Base-by-base conservation (phyloP, 75 land plant genomes). In the Pseudotsuga menziesii region DNA sequence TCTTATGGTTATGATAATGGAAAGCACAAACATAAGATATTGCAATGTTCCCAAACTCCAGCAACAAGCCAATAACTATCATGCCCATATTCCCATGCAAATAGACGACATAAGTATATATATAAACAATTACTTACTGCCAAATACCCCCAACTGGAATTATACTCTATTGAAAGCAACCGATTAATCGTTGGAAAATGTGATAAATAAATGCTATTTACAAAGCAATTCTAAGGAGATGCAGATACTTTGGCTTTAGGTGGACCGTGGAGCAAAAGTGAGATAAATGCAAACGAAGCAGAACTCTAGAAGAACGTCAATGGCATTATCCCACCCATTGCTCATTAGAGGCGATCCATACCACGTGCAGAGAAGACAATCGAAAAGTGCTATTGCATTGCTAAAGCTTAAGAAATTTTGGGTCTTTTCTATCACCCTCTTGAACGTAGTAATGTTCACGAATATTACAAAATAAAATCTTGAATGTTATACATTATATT, bases 301-400 rank as follows among this genome's bases (percentile, higher is more conserved):
- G 23, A 73, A n/a, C 84, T 91, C 89, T 22, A 89, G 78, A 26
- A 85, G 66, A 48, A 85, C 74, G 7, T 88, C 91, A 19, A 83
- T 29, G 69, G 79, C 88, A 71, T 91, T 89, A 73, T 91, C 85
- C 89, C 88, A 86, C 4, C 69, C 69, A 14, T 64, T 26, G 75
- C 88, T 91, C 13, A 91, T 85, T 0, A 91, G 72, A 3, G 93
- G 93, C 61, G 84, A 61, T 13, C 89, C 91, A 73, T 91, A 91
- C 85, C 83, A 87, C 58, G 87, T 81, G 77, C 89, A 91, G 0
- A 91, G 67, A 79, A 92, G 86, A 69, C 88, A 90, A 66, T 90
- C 90, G 66, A 88, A 81, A 23, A 91, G 86, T 2, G 92, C 91
- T 54, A 87, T 22, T 9, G 87, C 77, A 73, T 94, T 91, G 4